Base-by-base conservation (phyloP, 192 early-diverging fungal species). In the Piromyces finnis region DNA sequence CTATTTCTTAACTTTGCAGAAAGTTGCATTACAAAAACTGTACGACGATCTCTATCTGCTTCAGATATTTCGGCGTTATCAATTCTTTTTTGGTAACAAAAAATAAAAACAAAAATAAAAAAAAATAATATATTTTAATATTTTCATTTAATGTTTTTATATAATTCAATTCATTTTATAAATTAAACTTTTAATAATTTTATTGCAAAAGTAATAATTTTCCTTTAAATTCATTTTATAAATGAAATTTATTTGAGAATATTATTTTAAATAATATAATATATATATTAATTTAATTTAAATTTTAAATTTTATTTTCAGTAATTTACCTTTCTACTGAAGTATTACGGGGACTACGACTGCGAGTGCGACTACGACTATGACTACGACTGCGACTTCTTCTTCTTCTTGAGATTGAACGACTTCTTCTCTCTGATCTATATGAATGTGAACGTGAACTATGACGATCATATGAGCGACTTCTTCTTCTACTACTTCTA, bases 1-100 rank as follows among this genome's bases (percentile, higher is more conserved):
- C 90, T 84, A 35, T 87, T 86, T 78, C 88, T 89, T 78, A 95
- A 86, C 27, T 92, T 89, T 17, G 92, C 91, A 28, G 95, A 93
- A 36, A 99, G 90, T 84, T 99, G 97, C 89, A 93, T 95, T 16
- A 95, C 92, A 89, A 99, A 96, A 18, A 99, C 95, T 2, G 97
- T 98, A 81, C 97, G 90, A 85, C 91, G 87, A 82, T 97, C 95
- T 51, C 95, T 92, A 81, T 95, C 92, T 15, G 88, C 87, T 81
- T 92, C 92, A 79, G 89, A 87, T 79, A 94, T 84, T n/a, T 85
- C 87, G 12, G 93, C 91, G 41, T 92, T 80, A 7, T 36, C 78
- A 41, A 1, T 78, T 78, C 36, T 78, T 78, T 29, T 29, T 29
- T 3, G 29, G 86, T 82, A 77, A 84, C 80, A 79, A 82, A 81